Evolutionary conservation across 768 basidiomycete genomes (phyloP), one percentile per base, ranked within the genome.

Genomic region (Cyclocybe aegerita): DNA sequence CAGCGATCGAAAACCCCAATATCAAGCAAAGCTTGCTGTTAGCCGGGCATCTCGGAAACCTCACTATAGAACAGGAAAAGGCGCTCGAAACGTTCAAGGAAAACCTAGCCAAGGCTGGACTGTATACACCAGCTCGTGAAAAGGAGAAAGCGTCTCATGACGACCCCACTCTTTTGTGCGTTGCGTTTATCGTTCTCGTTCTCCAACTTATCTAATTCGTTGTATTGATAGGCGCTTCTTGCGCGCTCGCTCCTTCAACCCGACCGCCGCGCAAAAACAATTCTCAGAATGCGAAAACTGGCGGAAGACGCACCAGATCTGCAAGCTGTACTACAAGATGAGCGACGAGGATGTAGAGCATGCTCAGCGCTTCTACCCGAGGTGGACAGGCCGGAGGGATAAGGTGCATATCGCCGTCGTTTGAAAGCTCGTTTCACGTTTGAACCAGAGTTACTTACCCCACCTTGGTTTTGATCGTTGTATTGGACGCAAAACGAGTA

Each of bases 331-430:
- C 64, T 70, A 75, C 4, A 71, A 74, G 2, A 85, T 90, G 55
- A 75, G 78, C 15, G 46, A 68, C 0, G 74, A 75, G 7, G 90
- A 91, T 55, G 74, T 90, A 46, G 80, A 85, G 61, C 60, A 62
- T 8, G 64, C 83, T 0, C 78, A 79, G 58, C 70, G 76, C 45
- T 87, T 84, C 53, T 93, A 92, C 67, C 88, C 90, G 1, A 77
- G 86, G 30, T 92, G 88, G 88, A 91, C 88, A 0, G 90, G 90
- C 0, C 74, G 85, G 39, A 71, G 88, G 55, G 86, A 90, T 63
- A 88, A 86, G 72, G 89, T 85, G 56, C 2, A 70, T 55, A 33
- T 17, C 23, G 5, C 23, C 23, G 23, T 23, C 23, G 23, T 23
- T 23, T 23, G 23, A 5, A 23, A 23, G 23, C 23, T 23, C 5